Conservation (phyloP, 371 early-diverging fungal species). For the Parasitella parasitica region DNA sequence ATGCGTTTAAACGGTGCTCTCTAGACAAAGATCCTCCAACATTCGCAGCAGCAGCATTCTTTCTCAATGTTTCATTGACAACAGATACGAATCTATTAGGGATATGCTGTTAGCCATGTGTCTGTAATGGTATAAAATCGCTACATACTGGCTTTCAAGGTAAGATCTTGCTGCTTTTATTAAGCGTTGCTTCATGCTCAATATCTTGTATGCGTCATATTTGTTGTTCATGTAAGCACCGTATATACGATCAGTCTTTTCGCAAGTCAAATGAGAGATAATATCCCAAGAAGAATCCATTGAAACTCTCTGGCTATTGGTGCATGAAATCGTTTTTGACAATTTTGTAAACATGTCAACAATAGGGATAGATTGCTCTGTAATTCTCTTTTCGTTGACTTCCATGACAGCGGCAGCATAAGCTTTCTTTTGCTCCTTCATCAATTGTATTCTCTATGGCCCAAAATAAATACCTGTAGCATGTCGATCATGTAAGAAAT, state of each 20-base stretch:
- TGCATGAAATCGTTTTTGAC: neutral
- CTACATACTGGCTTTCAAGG: conserved; percentile 21
- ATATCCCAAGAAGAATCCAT: conserved; percentile 16
- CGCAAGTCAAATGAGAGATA: conserved; percentile 1
- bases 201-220: neutral
- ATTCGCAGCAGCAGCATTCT: conserved; percentile 6
- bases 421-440: neutral
- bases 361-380: neutral
- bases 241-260: neutral
- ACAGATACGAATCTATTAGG: neutral
- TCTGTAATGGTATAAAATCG: neutral
- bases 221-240: neutral
- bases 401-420: conserved; percentile 1
- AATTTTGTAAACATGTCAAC: neutral
- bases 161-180: conserved; percentile 6
- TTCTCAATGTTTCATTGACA: conserved; percentile 8
- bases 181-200: neutral
- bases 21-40: conserved; percentile 18
- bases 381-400: conserved; percentile 6
- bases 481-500: neutral
- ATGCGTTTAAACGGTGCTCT: conserved; percentile 1
- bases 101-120: neutral
- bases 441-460: neutral
- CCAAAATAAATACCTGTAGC: neutral
- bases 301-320: neutral